Evolutionary conservation across 495 filamentous ascomycete genomes (phyloP), one percentile per base, ranked within the genome.

Genomic region (Barbatosphaeria neglecta): DNA sequence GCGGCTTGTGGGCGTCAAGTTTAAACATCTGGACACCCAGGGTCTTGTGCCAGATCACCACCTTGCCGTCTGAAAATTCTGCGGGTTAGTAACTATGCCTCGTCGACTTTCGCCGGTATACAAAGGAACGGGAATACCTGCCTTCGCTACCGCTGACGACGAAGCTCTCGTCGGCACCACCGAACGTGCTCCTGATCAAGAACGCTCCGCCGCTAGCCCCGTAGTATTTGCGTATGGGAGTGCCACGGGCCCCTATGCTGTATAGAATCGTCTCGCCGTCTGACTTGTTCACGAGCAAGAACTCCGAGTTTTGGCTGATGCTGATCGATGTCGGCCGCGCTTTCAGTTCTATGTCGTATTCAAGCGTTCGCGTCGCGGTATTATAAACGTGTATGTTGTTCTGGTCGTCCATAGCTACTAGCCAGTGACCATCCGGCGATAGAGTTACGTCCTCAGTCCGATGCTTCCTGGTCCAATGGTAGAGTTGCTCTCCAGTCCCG

Each of bases 111-210:
- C n/a, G n/a, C n/a, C n/a, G n/a, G n/a, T n/a, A n/a, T n/a, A n/a
- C n/a, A n/a, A n/a, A n/a, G n/a, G n/a, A n/a, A n/a, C n/a, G n/a
- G 38, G 31, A 46, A 16, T 44, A 58, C 62, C 51, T 70, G 92
- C 90, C 88, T 78, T 96, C 87, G 57, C 88, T 93, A 19, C 92
- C 92, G 59, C 83, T 87, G 16, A 92, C 74, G 22, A 97, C 79
- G 60, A 97, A 92, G 56, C 82, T 87, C 67, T 96, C 90, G 41
- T 81, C 77, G 1, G 92, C 89, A 15, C 92, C 92, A 6, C 93
- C 92, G 66, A 95, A 90, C 4, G 68, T 67, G 61, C 81, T 85
- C 37, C 92, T 68, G 52, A 98, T 93, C 16, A 93, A 76, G 53
- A 70, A 93, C 3, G 77, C 59, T 20, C 74, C 76, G 50, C 87